These are phyloP conservation scores for Sporothrix schenckii DNA, from an alignment of 2,329 filamentous ascomycete genomes.

Conservation along the genomic window DNA sequence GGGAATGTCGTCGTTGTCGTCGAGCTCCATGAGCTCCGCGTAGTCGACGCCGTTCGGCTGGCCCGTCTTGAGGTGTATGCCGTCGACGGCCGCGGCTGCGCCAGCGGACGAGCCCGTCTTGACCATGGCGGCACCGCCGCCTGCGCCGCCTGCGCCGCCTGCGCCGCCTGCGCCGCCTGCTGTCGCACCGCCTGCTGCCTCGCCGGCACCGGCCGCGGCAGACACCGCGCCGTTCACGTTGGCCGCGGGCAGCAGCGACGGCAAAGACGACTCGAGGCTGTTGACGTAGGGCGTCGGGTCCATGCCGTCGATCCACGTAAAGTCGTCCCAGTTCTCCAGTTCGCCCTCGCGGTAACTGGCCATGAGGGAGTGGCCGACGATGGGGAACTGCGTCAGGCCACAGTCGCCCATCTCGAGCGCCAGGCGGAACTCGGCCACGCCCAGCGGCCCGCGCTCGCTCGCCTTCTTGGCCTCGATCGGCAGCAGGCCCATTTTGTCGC, in stretches of 20 bases:
- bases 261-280: neutral
- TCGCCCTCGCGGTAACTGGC: slow-evolving; percentile 75
- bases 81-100: slow-evolving; percentile 34
- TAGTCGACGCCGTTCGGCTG: slow-evolving; percentile 54
- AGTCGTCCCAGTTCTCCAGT: slow-evolving; percentile 67
- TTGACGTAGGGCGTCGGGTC: slow-evolving; percentile 33
- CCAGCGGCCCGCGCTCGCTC: slow-evolving; percentile 69
- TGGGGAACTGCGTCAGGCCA: slow-evolving; percentile 75
- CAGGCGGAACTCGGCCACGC: slow-evolving; percentile 76
- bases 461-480: slow-evolving; percentile 80
- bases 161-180: neutral
- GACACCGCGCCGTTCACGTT: slow-evolving; percentile 25
- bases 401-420: slow-evolving; percentile 75
- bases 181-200: neutral
- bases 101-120: slow-evolving; percentile 28
- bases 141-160: neutral
- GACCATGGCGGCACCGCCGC: slow-evolving; percentile 21
- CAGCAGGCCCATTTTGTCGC: slow-evolving; percentile 75
- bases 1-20: slow-evolving; percentile 56
- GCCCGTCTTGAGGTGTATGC: slow-evolving; percentile 39
- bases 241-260: neutral
- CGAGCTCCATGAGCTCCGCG: slow-evolving; percentile 60
- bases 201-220: neutral
- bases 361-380: slow-evolving; percentile 70
- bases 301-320: slow-evolving; percentile 54